Evolutionary conservation across 1,284 basidiomycete genomes (phyloP).

Genomic region (Moesziomyces aphidis): DNA sequence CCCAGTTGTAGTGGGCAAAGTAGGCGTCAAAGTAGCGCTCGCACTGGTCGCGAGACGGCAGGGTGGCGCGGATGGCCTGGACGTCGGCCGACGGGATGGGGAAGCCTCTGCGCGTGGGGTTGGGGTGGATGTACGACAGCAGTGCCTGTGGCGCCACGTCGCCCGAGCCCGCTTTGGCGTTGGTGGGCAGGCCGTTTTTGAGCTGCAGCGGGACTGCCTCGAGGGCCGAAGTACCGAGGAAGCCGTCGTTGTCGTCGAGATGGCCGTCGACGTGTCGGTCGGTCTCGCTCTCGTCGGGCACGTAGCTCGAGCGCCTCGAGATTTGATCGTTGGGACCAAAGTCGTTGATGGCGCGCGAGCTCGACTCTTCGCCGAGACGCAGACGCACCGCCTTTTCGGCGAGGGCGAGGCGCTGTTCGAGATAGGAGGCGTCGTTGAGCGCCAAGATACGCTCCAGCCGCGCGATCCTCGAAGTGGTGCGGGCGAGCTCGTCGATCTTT

Average conservation of each 20-base stretch:
- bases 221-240: conserved; percentile 41
- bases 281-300: conserved; percentile 33
- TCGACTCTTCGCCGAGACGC: conserved; percentile 26
- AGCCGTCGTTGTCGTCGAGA: conserved; percentile 49
- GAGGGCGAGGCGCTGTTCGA: conserved; percentile 40
- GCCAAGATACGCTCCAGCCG: conserved; percentile 43
- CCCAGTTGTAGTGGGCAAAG: conserved; percentile 51
- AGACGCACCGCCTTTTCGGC: conserved; percentile 41
- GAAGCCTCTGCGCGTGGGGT: conserved; percentile 42
- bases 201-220: conserved; percentile 43
- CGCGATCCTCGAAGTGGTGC: conserved; percentile 39
- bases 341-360: conserved; percentile 1
- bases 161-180: conserved; percentile 9
- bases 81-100: conserved; percentile 46
- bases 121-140: conserved; percentile 43
- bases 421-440: conserved; percentile 35
- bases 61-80: conserved; percentile 38
- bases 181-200: conserved; percentile 33
- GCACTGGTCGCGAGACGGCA: conserved; percentile 39
- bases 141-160: conserved; percentile 32
- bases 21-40: conserved; percentile 50
- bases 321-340: conserved; percentile 7
- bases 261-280: conserved; percentile 40
- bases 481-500: conserved; percentile 39
- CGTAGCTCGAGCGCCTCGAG: conserved; percentile 31